Evolutionary conservation across 1,284 basidiomycete species (phyloP).

Genomic region (Agroathelia rolfsii): DNA sequence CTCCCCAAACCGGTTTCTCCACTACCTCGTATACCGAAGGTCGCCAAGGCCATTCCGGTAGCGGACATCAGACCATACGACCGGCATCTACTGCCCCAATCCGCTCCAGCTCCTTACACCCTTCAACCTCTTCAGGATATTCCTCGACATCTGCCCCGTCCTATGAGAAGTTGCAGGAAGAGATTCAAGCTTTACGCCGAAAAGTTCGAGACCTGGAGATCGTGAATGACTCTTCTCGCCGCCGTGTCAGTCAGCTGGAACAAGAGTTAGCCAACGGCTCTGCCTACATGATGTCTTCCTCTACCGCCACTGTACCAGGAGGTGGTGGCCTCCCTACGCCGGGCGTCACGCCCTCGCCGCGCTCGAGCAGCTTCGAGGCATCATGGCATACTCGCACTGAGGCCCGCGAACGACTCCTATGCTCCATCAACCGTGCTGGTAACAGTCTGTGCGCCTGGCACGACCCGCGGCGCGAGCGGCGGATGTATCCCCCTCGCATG

Average conservation of each 20-base stretch:
- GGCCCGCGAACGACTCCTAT: slow-evolving; percentile 57
- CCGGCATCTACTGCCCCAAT: no score
- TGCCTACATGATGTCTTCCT: slow-evolving; percentile 9
- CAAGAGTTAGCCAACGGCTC: slow-evolving; percentile 26
- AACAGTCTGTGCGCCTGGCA: slow-evolving; percentile 83
- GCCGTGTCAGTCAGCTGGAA: slow-evolving; percentile 38
- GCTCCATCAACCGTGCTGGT: slow-evolving; percentile 73
- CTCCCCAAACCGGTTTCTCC: no score
- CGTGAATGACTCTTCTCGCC: slow-evolving; percentile 32
- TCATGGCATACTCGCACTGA: slow-evolving; percentile 65
- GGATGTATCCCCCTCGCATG: slow-evolving; percentile 67
- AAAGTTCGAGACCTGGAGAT: slow-evolving; percentile 31
- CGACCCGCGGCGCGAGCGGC: slow-evolving; percentile 71
- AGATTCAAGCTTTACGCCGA: slow-evolving; percentile 26
- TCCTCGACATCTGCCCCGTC: slow-evolving; percentile 14
- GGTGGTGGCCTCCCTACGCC: not conserved
- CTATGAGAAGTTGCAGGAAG: slow-evolving; percentile 23
- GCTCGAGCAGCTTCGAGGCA: slow-evolving; percentile 37
- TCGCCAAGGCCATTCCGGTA: no score
- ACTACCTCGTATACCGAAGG: no score
- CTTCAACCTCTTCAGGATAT: slow-evolving; percentile 20
- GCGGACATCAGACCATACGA: no score
- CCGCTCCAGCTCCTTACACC: not conserved
- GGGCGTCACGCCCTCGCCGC: slow-evolving; percentile 28
- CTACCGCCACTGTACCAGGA: slow-evolving; percentile 5